These are phyloP conservation scores for Wickerhamiella infanticola DNA, from an alignment of 1,139 yeast species.

Conservation along the genomic window DNA sequence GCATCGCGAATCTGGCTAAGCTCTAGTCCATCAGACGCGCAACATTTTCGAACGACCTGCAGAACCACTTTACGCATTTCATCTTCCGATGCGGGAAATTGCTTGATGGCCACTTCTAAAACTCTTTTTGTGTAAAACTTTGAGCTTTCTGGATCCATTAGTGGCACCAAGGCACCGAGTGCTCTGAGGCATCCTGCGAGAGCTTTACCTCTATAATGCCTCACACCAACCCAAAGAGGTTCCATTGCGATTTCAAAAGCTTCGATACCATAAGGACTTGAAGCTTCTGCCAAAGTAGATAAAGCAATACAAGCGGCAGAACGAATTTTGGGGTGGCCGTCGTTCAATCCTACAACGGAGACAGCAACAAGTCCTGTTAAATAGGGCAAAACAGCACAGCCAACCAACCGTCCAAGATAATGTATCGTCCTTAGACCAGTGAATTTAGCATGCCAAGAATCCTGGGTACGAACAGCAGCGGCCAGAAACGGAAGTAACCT, in stretches of 20 bases:
- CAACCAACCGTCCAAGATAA: conserved; percentile 54
- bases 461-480: conserved; percentile 64
- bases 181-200: conserved; percentile 67
- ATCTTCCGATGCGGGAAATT: conserved; percentile 71
- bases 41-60: conserved; percentile 42
- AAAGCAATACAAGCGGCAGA: conserved; percentile 57
- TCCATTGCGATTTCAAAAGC: conserved; percentile 61
- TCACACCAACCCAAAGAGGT: conserved; percentile 68
- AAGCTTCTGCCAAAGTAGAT: conserved; percentile 68
- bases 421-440: conserved; percentile 72
- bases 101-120: conserved; percentile 49
- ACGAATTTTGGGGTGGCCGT: conserved; percentile 55
- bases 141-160: conserved; percentile 76
- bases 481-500: conserved; percentile 60
- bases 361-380: conserved; percentile 49
- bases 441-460: conserved; percentile 70
- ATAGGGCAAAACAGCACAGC: conserved; percentile 66
- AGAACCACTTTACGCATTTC: conserved; percentile 73
- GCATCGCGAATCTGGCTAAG: conserved; percentile 33
- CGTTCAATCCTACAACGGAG: conserved; percentile 45
- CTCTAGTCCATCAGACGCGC: conserved; percentile 37
- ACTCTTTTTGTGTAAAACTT: conserved; percentile 65
- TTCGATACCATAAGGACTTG: conserved; percentile 82
- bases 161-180: conserved; percentile 65
- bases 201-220: conserved; percentile 61